Percentiles rank a stretch among this genome's conserved stretches.
Conservation (phyloP, 305 asterid genomes). For the Fraxinus platypoda region DNA sequence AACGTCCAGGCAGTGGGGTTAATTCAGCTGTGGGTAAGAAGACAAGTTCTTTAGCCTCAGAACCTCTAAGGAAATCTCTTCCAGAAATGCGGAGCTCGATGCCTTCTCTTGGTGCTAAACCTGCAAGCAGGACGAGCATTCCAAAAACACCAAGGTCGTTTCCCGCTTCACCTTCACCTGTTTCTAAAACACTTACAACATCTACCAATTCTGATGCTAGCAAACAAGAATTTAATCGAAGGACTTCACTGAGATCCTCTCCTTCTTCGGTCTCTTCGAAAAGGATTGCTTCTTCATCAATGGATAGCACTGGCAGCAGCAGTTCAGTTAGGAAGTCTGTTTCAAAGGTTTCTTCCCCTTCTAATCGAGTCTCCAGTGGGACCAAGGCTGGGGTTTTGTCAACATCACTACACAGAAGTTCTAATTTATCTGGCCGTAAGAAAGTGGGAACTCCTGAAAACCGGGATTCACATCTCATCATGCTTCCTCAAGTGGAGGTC, state of each 20-base stretch:
- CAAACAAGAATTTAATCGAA: constrained; percentile 52
- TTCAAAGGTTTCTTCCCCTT: constrained; percentile 48
- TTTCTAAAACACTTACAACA: constrained; percentile 61
- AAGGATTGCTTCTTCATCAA: constrained; percentile 60
- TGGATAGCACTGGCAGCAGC: constrained; percentile 70
- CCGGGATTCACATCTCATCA: constrained; percentile 81
- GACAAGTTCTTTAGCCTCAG: constrained; percentile 51
- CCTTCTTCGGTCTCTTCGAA: constrained; percentile 56
- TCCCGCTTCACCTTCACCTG: constrained; percentile 69
- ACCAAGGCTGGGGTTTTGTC: constrained; percentile 58
- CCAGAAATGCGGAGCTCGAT: constrained; percentile 63
- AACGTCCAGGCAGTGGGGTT: constrained; percentile 36
- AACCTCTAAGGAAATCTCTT: constrained; percentile 72
- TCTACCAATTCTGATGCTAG: constrained; percentile 59
- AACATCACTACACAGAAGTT: constrained; percentile 49
- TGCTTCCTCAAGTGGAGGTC: constrained; percentile 95
- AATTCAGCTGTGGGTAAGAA: constrained; percentile 41
- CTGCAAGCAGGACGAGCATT: constrained; percentile 43
- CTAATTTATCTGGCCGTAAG: constrained; percentile 54
- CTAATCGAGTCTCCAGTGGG: constrained; percentile 58
- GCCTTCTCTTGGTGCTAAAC: constrained; percentile 50
- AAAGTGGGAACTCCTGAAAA: constrained; percentile 72
- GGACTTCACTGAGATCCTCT: constrained; percentile 47
- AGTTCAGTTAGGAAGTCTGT: constrained; percentile 54
- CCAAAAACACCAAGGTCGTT: constrained; percentile 54